A percentile compares a stretch with the other conserved stretches of the same genome.
phyloP scores from a whole-genome alignment of 371 early-diverging fungal genomes.

The Coemansia sp. region DNA sequence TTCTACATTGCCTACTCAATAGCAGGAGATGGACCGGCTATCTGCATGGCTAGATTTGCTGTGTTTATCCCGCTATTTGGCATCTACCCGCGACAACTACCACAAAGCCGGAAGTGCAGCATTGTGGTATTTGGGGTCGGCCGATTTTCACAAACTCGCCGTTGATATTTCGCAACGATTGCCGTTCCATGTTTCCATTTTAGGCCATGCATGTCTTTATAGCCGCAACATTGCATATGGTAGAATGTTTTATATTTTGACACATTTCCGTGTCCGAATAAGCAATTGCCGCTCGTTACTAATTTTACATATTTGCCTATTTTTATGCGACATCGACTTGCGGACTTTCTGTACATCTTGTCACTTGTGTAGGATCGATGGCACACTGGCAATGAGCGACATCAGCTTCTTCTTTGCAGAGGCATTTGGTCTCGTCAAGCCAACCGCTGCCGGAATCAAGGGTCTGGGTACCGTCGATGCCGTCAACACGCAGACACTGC shows the following conservation, averaged over 20 bases:
- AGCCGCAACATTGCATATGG: neutral
- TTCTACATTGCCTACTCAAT: neutral
- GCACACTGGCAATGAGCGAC: conserved; percentile 33
- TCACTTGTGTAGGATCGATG: conserved; percentile 28
- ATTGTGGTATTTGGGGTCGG: neutral
- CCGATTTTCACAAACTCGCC: neutral
- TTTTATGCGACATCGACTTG: neutral
- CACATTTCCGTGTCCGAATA: neutral
- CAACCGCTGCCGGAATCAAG: conserved; percentile 35
- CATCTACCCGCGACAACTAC: neutral
- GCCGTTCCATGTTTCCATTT: conserved; percentile 5
- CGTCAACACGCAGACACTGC: conserved; percentile 14
- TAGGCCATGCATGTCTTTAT: neutral
- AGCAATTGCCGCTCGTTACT: neutral
- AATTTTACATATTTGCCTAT: conserved; percentile 1
- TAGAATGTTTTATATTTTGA: neutral
- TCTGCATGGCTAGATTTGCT: neutral
- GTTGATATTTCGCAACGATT: neutral
- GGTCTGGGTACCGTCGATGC: conserved; percentile 29
- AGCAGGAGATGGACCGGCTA: neutral
- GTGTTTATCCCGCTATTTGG: conserved; percentile 3
- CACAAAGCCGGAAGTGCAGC: neutral
- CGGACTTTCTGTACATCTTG: conserved; percentile 2
- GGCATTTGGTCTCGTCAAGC: conserved; percentile 25
- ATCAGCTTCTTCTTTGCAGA: conserved; percentile 43